phyloP scores from a whole-genome alignment of 306 rosid genomes.

The Crotalaria pallida region DNA sequence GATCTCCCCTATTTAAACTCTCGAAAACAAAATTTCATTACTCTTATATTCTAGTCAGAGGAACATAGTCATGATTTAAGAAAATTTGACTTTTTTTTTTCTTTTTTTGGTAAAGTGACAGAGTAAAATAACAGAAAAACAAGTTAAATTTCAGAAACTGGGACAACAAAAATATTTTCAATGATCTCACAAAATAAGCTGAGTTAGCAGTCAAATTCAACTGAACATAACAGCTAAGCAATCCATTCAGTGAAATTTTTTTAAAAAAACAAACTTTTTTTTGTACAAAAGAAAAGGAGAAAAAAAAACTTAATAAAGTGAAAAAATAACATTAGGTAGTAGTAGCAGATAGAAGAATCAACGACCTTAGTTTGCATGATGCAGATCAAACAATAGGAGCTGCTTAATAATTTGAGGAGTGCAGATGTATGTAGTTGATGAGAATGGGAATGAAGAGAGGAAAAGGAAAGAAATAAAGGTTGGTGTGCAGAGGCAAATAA shows the following conservation, averaged over 20 bases:
- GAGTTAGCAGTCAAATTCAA: neutral
- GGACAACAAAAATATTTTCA: neutral
- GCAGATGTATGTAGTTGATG: too few relatives aligned
- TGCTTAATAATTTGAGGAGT: too few relatives aligned
- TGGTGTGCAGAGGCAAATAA: neutral
- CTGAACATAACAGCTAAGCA: neutral
- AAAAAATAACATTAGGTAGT: neutral
- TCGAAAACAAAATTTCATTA: neutral
- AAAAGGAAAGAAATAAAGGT: neutral
- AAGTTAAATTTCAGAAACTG: neutral
- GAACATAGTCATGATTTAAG: conserved; percentile 1
- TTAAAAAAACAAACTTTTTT: neutral
- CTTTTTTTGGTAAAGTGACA: neutral
- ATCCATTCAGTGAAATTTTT: neutral
- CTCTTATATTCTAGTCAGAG: neutral
- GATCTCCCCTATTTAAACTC: neutral
- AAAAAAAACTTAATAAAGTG: neutral
- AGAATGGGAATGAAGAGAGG: neutral
- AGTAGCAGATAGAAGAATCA: neutral
- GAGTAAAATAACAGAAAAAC: neutral
- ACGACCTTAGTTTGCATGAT: neutral
- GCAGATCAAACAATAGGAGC: neutral
- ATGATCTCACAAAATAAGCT: neutral
- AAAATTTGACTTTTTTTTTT: neutral
- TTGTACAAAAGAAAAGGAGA: neutral